These are phyloP conservation scores for Trematosphaeria pertusa DNA, from an alignment of 2,329 filamentous ascomycete genomes.

Conservation along the genomic window DNA sequence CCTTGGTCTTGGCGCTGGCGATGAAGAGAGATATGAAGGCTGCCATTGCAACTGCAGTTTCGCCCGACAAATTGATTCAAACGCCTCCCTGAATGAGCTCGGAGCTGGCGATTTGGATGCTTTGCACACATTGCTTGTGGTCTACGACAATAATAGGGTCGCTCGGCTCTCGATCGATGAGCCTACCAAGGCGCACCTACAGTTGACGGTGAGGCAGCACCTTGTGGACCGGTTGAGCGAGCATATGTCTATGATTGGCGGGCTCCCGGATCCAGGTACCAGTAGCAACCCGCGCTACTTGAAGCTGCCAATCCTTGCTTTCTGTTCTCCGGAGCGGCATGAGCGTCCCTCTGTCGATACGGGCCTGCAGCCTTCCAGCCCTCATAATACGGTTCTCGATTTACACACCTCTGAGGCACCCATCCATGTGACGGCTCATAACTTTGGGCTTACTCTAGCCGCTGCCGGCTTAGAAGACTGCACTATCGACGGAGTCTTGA, in stretches of 20 bases:
- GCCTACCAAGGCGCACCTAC: conserved; percentile 5
- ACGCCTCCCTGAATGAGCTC: conserved; percentile 12
- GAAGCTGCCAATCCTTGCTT: too few relatives aligned
- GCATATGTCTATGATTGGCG: too few relatives aligned
- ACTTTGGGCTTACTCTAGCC: conserved; percentile 20
- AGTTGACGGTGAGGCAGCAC: too few relatives aligned
- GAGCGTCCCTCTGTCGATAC: too few relatives aligned
- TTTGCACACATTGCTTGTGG: conserved; percentile 20
- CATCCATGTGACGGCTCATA: conserved; percentile 25
- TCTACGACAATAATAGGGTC: conserved; percentile 29
- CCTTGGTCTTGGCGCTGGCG: conserved; percentile 16
- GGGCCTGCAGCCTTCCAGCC: too few relatives aligned
- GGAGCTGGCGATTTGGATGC: conserved; percentile 3
- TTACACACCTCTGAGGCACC: conserved; percentile 39
- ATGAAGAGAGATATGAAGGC: conserved; percentile 8
- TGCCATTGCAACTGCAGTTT: conserved; percentile 38
- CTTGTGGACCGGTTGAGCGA: too few relatives aligned
- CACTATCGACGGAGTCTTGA: conserved; percentile 26
- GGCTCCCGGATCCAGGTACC: too few relatives aligned
- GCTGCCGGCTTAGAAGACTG: conserved; percentile 23
- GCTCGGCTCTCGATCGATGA: conserved; percentile 13
- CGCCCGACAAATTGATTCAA: conserved; percentile 26
- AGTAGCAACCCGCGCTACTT: too few relatives aligned
- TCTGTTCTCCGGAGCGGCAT: too few relatives aligned
- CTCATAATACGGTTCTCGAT: conserved; percentile 30